phyloP scores from a whole-genome alignment of 345 rosid genomes.

The Linum tenue region DNA sequence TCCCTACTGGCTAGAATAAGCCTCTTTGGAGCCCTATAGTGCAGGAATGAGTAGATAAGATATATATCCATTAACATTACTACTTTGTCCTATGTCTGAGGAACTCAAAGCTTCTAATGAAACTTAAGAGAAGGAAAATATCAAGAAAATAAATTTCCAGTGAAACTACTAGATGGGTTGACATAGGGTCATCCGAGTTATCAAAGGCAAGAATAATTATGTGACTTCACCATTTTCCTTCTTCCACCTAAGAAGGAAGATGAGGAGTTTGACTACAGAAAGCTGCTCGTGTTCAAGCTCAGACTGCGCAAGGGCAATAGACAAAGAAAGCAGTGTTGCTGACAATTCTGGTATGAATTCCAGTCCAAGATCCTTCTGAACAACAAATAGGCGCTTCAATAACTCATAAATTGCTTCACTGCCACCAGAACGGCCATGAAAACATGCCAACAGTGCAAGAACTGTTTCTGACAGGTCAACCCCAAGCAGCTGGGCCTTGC shows the following conservation, averaged over 20 bases:
- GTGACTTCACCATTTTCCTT: conserved; percentile 43
- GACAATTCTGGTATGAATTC: conserved; percentile 41
- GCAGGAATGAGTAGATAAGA: too few relatives aligned
- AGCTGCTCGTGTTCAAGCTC: conserved; percentile 81
- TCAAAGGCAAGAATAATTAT: neutral
- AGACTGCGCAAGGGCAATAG: conserved; percentile 45
- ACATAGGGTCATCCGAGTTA: neutral
- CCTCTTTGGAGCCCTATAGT: too few relatives aligned
- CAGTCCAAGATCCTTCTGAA: conserved; percentile 59
- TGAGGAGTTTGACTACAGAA: conserved; percentile 50
- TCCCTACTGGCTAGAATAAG: too few relatives aligned
- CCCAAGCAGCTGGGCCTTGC: conserved; percentile 49
- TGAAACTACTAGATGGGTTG: neutral
- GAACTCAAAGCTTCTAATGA: neutral
- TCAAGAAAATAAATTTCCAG: neutral
- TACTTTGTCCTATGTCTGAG: neutral
- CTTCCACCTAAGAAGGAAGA: conserved; percentile 70
- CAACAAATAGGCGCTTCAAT: conserved; percentile 46
- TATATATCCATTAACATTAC: too few relatives aligned
- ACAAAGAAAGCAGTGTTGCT: conserved; percentile 42
- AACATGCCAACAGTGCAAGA: conserved; percentile 33
- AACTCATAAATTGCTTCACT: conserved; percentile 44
- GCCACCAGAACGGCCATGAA: conserved; percentile 30
- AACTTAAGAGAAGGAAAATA: neutral
- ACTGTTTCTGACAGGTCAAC: conserved; percentile 47